Base-by-base conservation (phyloP, 1,284 basidiomycete genomes). In the Nidula niveotomentosa region DNA sequence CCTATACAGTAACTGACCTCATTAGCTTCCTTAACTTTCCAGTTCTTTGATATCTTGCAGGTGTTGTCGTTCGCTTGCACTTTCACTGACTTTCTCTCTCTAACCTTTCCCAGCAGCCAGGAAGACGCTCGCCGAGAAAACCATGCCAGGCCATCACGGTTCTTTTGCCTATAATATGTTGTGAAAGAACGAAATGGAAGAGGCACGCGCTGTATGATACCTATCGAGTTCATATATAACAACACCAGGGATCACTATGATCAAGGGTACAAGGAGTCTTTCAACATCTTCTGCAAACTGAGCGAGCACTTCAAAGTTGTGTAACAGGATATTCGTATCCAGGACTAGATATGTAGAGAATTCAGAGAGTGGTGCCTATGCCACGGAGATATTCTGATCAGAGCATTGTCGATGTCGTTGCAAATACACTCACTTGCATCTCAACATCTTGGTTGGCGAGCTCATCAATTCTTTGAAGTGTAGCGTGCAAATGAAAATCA, bases 221-320 rank as follows among this genome's bases (percentile, higher is more conserved):
- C 76, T 75, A 63, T 92, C 90, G 37, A 92, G 77, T 67, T 92
- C 90, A 51, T 82, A 76, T 53, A 91, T 76, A 13, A 92, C 90
- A 7, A 79, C 80, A 13, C 83, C 85, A 1, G 90, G 90, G 52
- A 92, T 77, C 56, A 92, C 71, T 33, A 91, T 70, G 53, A 81
- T 64, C 47, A 89, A 69, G 23, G 82, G 78, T 23, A 84, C 60
- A 1, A 57, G 59, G n/a, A 73, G 63, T 37, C 64, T 68, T 59
- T 87, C 84, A 34, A 84, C 72, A 63, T 89, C 85, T 7, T 76
- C 72, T 48, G 85, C 81, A 63, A 92, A 90, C 53, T 78, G 76
- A 58, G 80, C 76, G 55, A 92, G 68, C 41, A 81, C 76, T 52
- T 85, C 80, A 56, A 90, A 78, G 60, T 84, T 76, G 63, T 85